Evolutionary conservation across 2,329 filamentous ascomycete species (phyloP).

Genomic region (Neurospora crassa): DNA sequence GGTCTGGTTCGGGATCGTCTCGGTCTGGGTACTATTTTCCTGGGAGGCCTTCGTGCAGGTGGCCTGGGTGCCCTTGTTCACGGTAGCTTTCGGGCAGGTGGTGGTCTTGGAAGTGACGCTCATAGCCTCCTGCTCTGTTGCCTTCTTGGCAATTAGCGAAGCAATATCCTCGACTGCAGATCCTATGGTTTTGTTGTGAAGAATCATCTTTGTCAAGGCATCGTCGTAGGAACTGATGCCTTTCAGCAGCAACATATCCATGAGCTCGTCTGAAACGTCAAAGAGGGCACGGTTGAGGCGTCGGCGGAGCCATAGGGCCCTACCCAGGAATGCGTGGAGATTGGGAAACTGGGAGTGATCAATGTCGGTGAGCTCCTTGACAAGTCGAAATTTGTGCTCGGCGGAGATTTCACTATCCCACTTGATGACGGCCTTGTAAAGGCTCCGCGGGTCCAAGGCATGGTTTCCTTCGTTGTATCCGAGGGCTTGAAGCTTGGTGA

Average conservation of each 20-base stretch:
- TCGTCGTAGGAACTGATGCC: background rate
- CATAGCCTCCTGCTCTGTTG: background rate
- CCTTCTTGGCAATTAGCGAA: background rate
- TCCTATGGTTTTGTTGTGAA: background rate
- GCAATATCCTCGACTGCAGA: background rate
- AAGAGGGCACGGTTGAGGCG: background rate
- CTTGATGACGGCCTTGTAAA: background rate
- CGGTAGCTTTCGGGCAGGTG: background rate
- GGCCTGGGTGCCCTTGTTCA: background rate
- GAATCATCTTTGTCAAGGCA: background rate
- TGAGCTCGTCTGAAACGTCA: background rate
- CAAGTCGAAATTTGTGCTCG: background rate
- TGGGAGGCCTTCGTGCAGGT: background rate
- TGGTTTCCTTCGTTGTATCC: background rate
- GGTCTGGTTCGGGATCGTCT: background rate
- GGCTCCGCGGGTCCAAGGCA: background rate
- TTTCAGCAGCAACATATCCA: background rate
- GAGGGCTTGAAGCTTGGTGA: background rate
- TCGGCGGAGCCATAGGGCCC: background rate
- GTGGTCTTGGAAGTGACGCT: background rate
- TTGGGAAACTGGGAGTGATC: background rate
- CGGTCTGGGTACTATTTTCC: background rate
- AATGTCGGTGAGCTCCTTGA: background rate
- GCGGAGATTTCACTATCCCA: background rate
- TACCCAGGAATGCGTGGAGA: background rate